Evolutionary conservation across 2,329 filamentous ascomycete species (phyloP).

Genomic region (Neonectria ditissima): DNA sequence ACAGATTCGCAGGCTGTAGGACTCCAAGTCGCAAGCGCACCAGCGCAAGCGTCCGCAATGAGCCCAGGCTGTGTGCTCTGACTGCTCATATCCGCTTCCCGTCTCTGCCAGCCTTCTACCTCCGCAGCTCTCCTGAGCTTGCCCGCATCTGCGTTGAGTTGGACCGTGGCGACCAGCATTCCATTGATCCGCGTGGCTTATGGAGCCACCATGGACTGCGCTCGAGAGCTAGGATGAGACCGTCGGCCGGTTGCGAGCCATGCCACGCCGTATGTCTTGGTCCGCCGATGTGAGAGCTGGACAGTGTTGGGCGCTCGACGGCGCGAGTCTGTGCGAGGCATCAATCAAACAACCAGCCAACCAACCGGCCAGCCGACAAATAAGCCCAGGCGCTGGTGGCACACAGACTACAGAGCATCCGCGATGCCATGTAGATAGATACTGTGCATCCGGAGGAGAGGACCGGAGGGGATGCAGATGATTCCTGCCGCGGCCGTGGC

Average conservation of each 20-base stretch:
- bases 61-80: slow-evolving; percentile 32
- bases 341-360: slow-evolving; percentile 31
- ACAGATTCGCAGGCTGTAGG: background rate
- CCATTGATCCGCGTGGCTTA: slow-evolving; percentile 47
- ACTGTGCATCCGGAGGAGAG: background rate
- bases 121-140: slow-evolving; percentile 29
- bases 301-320: slow-evolving; percentile 27
- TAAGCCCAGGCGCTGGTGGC: background rate
- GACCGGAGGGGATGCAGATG: slow-evolving; percentile 24
- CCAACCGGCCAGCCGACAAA: slow-evolving; percentile 3
- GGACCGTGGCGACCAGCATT: slow-evolving; percentile 35
- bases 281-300: slow-evolving; percentile 27
- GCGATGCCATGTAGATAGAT: background rate
- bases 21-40: slow-evolving; percentile 1
- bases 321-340: slow-evolving; percentile 40
- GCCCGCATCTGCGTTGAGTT: slow-evolving; percentile 24
- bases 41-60: slow-evolving; percentile 13
- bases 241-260: slow-evolving; percentile 30
- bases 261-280: slow-evolving; percentile 34
- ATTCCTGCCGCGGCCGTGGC: slow-evolving; percentile 23
- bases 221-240: slow-evolving; percentile 29
- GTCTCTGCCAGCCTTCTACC: slow-evolving; percentile 21
- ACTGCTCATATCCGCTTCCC: slow-evolving; percentile 22
- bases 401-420: no score
- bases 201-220: slow-evolving; percentile 37